These are phyloP conservation scores for Starmerella lactis-condensi DNA, from an alignment of 805 yeast genomes.

Conservation along the genomic window DNA sequence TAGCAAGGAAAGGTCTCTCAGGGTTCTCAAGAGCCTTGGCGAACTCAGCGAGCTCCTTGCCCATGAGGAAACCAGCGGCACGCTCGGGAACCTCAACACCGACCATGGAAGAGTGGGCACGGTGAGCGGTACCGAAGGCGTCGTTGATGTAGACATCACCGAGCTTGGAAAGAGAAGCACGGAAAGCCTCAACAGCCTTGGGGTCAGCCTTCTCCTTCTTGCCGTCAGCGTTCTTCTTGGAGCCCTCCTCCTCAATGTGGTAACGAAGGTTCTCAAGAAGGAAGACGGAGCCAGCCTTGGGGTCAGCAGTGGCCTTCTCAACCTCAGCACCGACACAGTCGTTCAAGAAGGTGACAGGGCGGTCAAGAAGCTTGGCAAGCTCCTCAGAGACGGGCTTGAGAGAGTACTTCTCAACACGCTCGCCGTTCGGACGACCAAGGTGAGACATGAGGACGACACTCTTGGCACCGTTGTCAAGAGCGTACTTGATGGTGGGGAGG, in stretches of 20 bases:
- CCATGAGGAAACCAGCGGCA: slow-evolving; percentile 97
- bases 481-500: slow-evolving; percentile 92
- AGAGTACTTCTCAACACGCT: slow-evolving; percentile 66
- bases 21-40: slow-evolving; percentile 98
- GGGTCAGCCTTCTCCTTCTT: slow-evolving; percentile 75
- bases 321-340: slow-evolving; percentile 92
- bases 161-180: slow-evolving; percentile 71
- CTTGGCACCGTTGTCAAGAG: slow-evolving; percentile 75
- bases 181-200: slow-evolving; percentile 69
- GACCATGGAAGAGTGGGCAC: slow-evolving; percentile 99
- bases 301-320: slow-evolving; percentile 55
- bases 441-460: slow-evolving; percentile 87
- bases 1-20: slow-evolving; percentile 93
- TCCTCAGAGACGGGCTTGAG: slow-evolving; percentile 86
- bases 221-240: slow-evolving; percentile 80
- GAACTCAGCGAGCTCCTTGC: slow-evolving; percentile 91
- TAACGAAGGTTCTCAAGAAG: slow-evolving; percentile 91
- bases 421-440: slow-evolving; percentile 98
- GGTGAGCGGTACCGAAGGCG: slow-evolving; percentile 98
- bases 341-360: slow-evolving; percentile 58
- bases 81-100: slow-evolving; percentile 89
- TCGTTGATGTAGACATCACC: slow-evolving; percentile 96
- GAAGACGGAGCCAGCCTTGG: slow-evolving; percentile 65
- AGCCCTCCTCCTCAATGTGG: slow-evolving; percentile 86
- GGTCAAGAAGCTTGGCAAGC: slow-evolving; percentile 56